Evolutionary conservation across 768 basidiomycete species (phyloP), one percentile per base, ranked within the genome.

Genomic region (Podaxis pistillaris): DNA sequence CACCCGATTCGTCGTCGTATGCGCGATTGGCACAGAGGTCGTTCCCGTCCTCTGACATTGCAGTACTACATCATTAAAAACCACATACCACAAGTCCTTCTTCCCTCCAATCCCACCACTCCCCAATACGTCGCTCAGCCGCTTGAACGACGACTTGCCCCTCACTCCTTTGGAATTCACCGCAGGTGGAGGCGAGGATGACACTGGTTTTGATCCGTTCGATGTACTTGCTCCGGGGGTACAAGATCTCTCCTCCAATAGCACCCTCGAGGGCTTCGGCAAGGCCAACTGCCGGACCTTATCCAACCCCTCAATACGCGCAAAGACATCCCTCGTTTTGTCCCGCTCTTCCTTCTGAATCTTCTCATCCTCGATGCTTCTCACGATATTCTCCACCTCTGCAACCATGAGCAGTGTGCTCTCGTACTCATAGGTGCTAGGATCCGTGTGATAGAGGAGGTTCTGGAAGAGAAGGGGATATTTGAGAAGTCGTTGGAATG

Each of bases 381-480:
- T 84, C 53, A 99, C 96, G 68, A 98, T 96, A 19, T 84, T 88
- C 76, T 99, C 97, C 6, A 99, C 93, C 74, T 98, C 95, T 19
- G 94, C 93, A 0, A 98, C 95, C 93, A 98, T 96, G 72, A 90
- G 89, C 46, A 96, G 79, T 12, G 96, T 97, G 70, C 90, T 91
- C 74, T 99, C 97, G 71, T 97, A 99, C 76, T 99, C 97, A 69
- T 90, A 95, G 3, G 96, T 94, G 65, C 93, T 95, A 1, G 97
- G 95, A 68, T 99, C 97, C 17, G 96, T 97, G 76, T 95, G 93
- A 77, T 91, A 98, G 59, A 98, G 86, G 15, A 98, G 83, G 73
- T 97, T 98, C 76, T 99, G 97, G 78, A 98, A 98, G 52, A 99
- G 85, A 37, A 99, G 83, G 3, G 97, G 97, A 74, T 98, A 97